A percentile compares a stretch with the other conserved stretches of the same genome.
Conservation (phyloP, 345 rosid genomes). For the Camelina laxa region DNA sequence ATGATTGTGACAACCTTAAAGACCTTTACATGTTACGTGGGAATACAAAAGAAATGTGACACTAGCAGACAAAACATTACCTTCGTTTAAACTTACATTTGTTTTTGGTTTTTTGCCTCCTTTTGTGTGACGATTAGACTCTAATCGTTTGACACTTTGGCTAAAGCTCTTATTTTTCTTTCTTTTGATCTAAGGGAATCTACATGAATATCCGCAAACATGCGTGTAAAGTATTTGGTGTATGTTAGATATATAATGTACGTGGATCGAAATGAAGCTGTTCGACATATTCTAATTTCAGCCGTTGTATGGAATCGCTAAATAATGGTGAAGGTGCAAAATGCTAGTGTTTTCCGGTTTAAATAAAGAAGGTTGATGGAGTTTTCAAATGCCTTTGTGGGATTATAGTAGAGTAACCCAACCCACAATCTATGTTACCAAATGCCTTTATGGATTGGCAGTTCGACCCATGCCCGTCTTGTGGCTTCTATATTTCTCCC, state of each 20-base stretch:
- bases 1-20: conserved; percentile 30
- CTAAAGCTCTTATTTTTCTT: conserved; percentile 17
- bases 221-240: conserved; percentile 11
- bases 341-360: neutral
- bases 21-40: conserved; percentile 15
- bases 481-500: neutral
- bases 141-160: neutral
- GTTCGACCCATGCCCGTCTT: conserved; percentile 5
- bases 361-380: neutral
- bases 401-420: neutral
- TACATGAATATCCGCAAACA: conserved; percentile 11
- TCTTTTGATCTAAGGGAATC: neutral
- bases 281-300: conserved; percentile 1
- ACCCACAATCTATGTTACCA: neutral
- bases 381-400: neutral
- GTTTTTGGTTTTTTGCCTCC: neutral
- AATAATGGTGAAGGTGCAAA: neutral
- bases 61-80: conserved; percentile 18
- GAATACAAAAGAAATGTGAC: conserved; percentile 8
- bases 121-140: neutral
- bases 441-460: neutral
- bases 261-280: neutral
- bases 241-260: neutral
- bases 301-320: neutral
- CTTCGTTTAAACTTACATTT: neutral